phyloP scores from a whole-genome alignment of 768 basidiomycete species.

The Lentinula sp. region DNA sequence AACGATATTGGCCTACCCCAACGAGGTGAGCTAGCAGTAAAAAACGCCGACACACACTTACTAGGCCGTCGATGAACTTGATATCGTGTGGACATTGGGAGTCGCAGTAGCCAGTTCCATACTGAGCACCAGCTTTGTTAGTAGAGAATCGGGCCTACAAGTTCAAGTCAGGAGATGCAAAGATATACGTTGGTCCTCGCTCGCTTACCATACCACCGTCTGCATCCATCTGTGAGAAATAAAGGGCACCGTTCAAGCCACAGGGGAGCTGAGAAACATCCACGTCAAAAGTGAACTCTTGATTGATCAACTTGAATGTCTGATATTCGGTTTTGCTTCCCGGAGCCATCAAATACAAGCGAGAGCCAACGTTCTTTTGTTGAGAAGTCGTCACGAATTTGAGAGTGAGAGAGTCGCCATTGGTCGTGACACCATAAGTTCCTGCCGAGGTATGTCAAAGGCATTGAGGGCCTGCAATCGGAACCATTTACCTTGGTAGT shows the following conservation, averaged over 20 bases:
- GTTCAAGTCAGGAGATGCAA: not conserved
- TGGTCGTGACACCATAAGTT: constrained; percentile 30
- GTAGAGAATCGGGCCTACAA: constrained; percentile 25
- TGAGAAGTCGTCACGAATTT: constrained; percentile 23
- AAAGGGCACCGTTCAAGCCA: constrained; percentile 43
- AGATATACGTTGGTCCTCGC: not conserved
- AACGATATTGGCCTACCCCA: constrained; percentile 29
- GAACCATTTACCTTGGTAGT: constrained; percentile 11
- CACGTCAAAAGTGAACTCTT: constrained; percentile 44
- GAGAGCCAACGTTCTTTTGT: constrained; percentile 10
- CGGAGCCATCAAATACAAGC: constrained; percentile 26
- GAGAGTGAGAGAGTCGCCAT: constrained; percentile 23
- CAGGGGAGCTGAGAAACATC: constrained; percentile 41
- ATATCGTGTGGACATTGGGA: constrained; percentile 57
- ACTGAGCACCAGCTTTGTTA: constrained; percentile 52
- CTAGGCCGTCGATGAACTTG: constrained; percentile 58
- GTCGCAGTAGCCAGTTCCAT: constrained; percentile 64
- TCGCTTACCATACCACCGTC: constrained; percentile 40
- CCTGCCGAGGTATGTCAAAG: constrained; percentile 8
- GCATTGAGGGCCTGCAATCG: not conserved
- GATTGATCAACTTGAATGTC: constrained; percentile 23
- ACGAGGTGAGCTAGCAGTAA: too few species aligned
- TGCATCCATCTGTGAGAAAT: constrained; percentile 39
- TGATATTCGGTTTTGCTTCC: constrained; percentile 23
- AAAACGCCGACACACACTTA: constrained; percentile 14